A percentile compares a stretch with the other conserved stretches of the same genome.
Conservation (phyloP, 495 filamentous ascomycete genomes). For the Penicillium soppii region DNA sequence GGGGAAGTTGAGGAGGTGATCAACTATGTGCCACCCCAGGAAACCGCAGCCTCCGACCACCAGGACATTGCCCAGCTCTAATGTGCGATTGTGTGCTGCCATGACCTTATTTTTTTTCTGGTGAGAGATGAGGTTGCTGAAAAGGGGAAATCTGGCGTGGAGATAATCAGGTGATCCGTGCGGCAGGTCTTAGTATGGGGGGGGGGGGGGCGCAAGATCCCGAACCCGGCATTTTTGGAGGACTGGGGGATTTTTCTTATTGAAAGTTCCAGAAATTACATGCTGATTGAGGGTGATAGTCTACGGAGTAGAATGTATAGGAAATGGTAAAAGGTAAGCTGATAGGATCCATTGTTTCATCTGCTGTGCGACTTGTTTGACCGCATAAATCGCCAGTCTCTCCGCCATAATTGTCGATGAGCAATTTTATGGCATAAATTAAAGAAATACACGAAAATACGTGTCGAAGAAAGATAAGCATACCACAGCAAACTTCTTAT, state of each 20-base stretch:
- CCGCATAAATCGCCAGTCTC: background rate
- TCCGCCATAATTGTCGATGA: no score
- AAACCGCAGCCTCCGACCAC: constrained; percentile 60
- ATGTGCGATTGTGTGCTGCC: constrained; percentile 34
- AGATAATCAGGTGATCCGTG: constrained; percentile 21
- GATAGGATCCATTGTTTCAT: no score
- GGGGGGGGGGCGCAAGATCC: background rate
- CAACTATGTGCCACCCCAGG: constrained; percentile 58
- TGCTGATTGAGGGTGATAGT: no score
- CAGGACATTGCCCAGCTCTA: constrained; percentile 49
- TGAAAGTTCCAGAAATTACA: no score
- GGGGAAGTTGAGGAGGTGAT: constrained; percentile 54
- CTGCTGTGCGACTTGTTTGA: no score
- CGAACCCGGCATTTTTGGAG: background rate
- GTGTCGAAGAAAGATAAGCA: background rate
- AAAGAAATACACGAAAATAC: no score
- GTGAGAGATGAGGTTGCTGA: constrained; percentile 3
- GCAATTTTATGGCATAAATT: no score
- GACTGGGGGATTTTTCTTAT: no score
- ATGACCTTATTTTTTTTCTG: constrained; percentile 18
- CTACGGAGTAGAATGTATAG: no score
- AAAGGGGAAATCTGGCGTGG: constrained; percentile 16
- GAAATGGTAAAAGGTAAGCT: no score
- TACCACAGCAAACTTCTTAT: constrained; percentile 51
- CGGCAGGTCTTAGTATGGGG: constrained; percentile 12